Percentiles rank a stretch among this genome's conserved stretches.
phyloP scores from a whole-genome alignment of 108 stramenopile genomes.

The Skeletonema tropicum region DNA sequence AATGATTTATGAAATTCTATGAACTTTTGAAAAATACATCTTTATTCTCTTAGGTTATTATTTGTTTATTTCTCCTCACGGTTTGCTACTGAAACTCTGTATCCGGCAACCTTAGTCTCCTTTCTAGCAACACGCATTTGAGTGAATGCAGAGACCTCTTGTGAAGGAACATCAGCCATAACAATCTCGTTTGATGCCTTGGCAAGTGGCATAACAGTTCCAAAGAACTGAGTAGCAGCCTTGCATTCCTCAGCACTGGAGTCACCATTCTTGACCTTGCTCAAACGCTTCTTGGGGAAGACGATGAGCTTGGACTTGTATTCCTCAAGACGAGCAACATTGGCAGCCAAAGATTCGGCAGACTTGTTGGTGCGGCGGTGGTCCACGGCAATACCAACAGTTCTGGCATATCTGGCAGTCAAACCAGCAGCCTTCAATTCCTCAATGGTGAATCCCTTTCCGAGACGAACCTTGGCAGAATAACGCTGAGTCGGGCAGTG shows the following conservation, averaged over 20 bases:
- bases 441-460: constrained; percentile 95
- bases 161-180: constrained; percentile 84
- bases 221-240: constrained; percentile 70
- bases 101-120: constrained; percentile 86
- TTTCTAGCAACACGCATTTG: constrained; percentile 79
- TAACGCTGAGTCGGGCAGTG: constrained; percentile 97
- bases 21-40: constrained; percentile 6
- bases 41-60: constrained; percentile 21
- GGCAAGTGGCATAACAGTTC: constrained; percentile 80
- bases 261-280: constrained; percentile 83
- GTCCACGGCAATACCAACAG: constrained; percentile 98
- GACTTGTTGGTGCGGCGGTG: constrained; percentile 91
- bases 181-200: constrained; percentile 70
- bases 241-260: constrained; percentile 66
- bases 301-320: constrained; percentile 96
- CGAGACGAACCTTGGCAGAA: constrained; percentile 93
- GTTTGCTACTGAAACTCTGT: constrained; percentile 71
- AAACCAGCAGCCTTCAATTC: constrained; percentile 97
- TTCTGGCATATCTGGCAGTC: constrained; percentile 82
- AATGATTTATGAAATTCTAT: too few relatives aligned
- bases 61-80: constrained; percentile 85
- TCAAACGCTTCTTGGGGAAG: constrained; percentile 81
- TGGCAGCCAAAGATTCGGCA: constrained; percentile 80
- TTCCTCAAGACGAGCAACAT: constrained; percentile 95
- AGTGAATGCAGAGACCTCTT: constrained; percentile 77